These are phyloP conservation scores for Pseudonectria foliicola DNA, from an alignment of 2,329 filamentous ascomycete genomes.

Conservation along the genomic window DNA sequence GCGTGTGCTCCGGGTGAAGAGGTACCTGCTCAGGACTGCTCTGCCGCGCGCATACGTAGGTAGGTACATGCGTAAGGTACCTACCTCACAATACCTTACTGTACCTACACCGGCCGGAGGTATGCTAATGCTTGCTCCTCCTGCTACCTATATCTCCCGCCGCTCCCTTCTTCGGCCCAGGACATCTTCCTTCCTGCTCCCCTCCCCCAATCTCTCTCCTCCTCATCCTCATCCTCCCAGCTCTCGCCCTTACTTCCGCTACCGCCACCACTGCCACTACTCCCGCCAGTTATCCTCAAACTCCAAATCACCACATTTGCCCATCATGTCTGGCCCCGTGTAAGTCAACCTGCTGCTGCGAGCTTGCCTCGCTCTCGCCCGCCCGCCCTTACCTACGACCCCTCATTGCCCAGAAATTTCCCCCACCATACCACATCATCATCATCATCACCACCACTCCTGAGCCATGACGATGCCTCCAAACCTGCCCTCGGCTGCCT, in stretches of 20 bases:
- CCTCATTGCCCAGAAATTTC: conserved; percentile 21
- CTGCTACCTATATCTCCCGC: conserved; percentile 5
- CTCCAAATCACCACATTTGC: conserved; percentile 3
- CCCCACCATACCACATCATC: too few relatives aligned
- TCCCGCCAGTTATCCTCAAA: conserved; percentile 5
- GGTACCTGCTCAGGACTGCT: too few relatives aligned
- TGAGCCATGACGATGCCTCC: conserved; percentile 10
- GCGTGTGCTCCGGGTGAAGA: too few relatives aligned
- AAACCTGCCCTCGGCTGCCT: too few relatives aligned
- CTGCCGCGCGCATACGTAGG: too few relatives aligned
- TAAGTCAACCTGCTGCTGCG: conserved; percentile 40
- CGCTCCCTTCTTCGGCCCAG: background rate
- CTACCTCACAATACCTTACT: too few relatives aligned
- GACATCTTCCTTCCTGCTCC: conserved; percentile 10
- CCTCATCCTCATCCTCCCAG: conserved; percentile 6
- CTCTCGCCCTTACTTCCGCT: conserved; percentile 9
- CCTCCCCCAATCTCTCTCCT: conserved; percentile 14
- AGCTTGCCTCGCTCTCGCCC: conserved; percentile 14
- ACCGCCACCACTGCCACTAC: conserved; percentile 6
- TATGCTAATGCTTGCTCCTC: conserved; percentile 2
- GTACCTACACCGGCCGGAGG: too few relatives aligned
- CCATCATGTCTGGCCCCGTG: conserved; percentile 60
- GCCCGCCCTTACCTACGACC: too few relatives aligned
- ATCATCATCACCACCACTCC: conserved; percentile 28
- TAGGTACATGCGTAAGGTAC: too few relatives aligned